Evolutionary conservation across 176 grass and related monocot species (phyloP).

Genomic region (Eleusine coracana): DNA sequence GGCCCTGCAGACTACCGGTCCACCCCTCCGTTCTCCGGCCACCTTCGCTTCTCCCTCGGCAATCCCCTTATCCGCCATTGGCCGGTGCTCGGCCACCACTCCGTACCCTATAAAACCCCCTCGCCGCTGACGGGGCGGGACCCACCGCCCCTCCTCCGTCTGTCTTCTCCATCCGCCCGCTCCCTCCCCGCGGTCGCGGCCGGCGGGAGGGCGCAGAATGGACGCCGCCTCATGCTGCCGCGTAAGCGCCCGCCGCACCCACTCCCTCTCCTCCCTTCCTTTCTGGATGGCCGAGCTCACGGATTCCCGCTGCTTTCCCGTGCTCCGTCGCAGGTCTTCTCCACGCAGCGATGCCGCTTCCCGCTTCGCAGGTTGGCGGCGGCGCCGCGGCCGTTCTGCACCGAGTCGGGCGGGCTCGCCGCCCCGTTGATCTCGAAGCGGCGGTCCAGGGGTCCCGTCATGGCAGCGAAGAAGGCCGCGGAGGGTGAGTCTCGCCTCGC

Average conservation of each 20-base stretch:
- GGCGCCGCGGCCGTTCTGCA: conserved; percentile 45
- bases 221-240: conserved; percentile 73
- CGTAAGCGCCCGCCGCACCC: conserved; percentile 26
- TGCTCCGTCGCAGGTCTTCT: conserved; percentile 43
- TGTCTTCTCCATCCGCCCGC: background rate
- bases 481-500: conserved; percentile 53
- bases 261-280: background rate
- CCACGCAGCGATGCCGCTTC: conserved; percentile 52
- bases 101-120: conserved; percentile 24
- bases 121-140: conserved; percentile 27
- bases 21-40: conserved; percentile 3
- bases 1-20: background rate
- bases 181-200: conserved; percentile 14
- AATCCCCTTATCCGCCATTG: conserved; percentile 59
- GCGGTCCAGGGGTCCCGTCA: conserved; percentile 77
- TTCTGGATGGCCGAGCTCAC: background rate
- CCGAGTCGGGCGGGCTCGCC: conserved; percentile 33
- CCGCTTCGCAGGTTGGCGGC: conserved; percentile 50
- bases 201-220: conserved; percentile 41
- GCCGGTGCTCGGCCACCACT: conserved; percentile 10
- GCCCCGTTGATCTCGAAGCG: conserved; percentile 56
- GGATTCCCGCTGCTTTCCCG: background rate
- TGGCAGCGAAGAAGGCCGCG: conserved; percentile 88
- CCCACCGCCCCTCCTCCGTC: background rate
- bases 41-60: background rate